Evolutionary conservation across 2,329 filamentous ascomycete genomes (phyloP), one percentile per base, ranked within the genome.

Genomic region (Corniculantispora saksenae): DNA sequence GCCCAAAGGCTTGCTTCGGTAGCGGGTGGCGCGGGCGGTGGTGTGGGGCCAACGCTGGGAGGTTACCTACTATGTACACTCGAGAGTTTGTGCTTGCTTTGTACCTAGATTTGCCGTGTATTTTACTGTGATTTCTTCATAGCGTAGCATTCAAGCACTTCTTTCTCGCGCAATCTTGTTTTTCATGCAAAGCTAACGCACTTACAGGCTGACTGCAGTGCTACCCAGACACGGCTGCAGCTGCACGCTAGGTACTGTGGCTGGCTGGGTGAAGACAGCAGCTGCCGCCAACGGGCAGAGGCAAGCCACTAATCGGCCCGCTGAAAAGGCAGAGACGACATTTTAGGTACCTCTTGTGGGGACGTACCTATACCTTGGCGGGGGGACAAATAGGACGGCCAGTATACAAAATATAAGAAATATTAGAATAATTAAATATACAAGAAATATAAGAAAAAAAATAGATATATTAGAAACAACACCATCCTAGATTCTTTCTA

Each of bases 291-390:
- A 43, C 38, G 38, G 38, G 12, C 10, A 25, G 17, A 7, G 50
- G 50, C 50, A 32, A 32, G 50, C 50, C 50, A 53, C 50, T 29
- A 53, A 53, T 53, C 23, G 50, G 50, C 50, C 50, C 50, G 50
- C 50, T 53, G 23, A 29, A 29, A 29, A 43, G 38, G 38, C 38
- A 43, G 32, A 32, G 32, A 32, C 32, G 6, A 43, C 21, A n/a
- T n/a, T n/a, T n/a, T n/a, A n/a, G n/a, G n/a, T n/a, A n/a, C n/a
- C n/a, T n/a, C n/a, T n/a, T n/a, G n/a, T n/a, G n/a, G n/a, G n/a
- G n/a, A n/a, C n/a, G n/a, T n/a, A n/a, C n/a, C n/a, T n/a, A n/a
- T n/a, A n/a, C n/a, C n/a, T n/a, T n/a, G n/a, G n/a, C n/a, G n/a
- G n/a, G n/a, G n/a, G n/a, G n/a, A n/a, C n/a, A n/a, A n/a, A n/a